Conservation (phyloP, 495 filamentous ascomycete species). For the Parathielavia appendiculata region DNA sequence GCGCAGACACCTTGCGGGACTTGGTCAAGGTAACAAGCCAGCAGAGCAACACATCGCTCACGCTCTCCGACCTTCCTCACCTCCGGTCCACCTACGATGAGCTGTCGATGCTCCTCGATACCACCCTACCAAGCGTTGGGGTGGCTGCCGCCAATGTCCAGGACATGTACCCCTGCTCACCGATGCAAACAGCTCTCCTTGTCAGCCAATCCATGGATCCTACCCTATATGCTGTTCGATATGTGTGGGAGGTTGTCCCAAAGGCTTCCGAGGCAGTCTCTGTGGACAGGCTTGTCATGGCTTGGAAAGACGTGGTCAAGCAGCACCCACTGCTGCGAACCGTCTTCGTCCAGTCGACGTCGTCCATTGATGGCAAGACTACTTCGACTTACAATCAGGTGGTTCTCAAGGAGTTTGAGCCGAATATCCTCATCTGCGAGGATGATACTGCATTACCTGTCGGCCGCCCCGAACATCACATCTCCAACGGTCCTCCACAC, state of each 20-base stretch:
- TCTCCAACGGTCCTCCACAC: conserved; percentile 41
- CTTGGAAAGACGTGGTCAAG: conserved; percentile 34
- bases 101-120: not conserved
- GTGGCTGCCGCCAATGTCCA: conserved; percentile 33
- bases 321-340: conserved; percentile 50
- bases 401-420: conserved; percentile 40
- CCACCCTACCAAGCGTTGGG: not conserved
- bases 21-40: not conserved
- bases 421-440: conserved; percentile 37
- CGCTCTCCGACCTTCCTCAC: conserved; percentile 3
- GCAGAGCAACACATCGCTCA: not conserved
- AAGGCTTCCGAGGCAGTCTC: not conserved
- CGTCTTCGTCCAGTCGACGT: conserved; percentile 43
- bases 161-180: conserved; percentile 65
- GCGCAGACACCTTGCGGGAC: not conserved
- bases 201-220: conserved; percentile 28
- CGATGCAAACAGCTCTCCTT: conserved; percentile 65
- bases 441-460: conserved; percentile 21
- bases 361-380: conserved; percentile 37
- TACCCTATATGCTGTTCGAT: not conserved
- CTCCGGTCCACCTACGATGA: conserved; percentile 13
- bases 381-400: conserved; percentile 50
- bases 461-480: conserved; percentile 1
- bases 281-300: not conserved
- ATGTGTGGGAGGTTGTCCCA: conserved; percentile 1